Evolutionary conservation across 495 filamentous ascomycete species (phyloP).

Genomic region (Podospora comata): DNA sequence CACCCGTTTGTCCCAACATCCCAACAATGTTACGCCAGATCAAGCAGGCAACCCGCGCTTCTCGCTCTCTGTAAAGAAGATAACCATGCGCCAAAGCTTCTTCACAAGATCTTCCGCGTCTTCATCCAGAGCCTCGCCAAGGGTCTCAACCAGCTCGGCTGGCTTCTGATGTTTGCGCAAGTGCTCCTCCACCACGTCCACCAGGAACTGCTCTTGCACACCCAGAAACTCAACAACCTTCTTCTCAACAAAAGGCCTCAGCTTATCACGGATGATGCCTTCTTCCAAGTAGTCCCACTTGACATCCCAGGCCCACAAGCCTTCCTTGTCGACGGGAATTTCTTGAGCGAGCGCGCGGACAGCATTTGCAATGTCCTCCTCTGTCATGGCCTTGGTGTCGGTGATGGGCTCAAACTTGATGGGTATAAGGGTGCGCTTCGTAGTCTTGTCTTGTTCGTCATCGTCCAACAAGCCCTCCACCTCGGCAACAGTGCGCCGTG

Average conservation of each 20-base stretch:
- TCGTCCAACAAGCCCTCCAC: slow-evolving; percentile 93
- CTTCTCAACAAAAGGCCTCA: slow-evolving; percentile 94
- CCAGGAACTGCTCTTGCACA: slow-evolving; percentile 92
- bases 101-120: slow-evolving; percentile 91
- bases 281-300: slow-evolving; percentile 95
- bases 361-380: slow-evolving; percentile 79
- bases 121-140: slow-evolving; percentile 89
- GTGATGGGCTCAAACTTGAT: slow-evolving; percentile 83
- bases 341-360: slow-evolving; percentile 78
- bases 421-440: slow-evolving; percentile 79
- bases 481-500: slow-evolving; percentile 81
- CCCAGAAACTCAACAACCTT: slow-evolving; percentile 96
- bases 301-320: slow-evolving; percentile 87
- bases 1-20: background rate
- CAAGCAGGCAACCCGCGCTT: slow-evolving; percentile 79
- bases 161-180: slow-evolving; percentile 74
- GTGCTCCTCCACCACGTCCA: slow-evolving; percentile 88
- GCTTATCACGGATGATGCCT: slow-evolving; percentile 75
- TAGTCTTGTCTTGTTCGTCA: slow-evolving; percentile 73
- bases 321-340: slow-evolving; percentile 82
- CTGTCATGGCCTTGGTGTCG: slow-evolving; percentile 65
- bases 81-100: slow-evolving; percentile 97
- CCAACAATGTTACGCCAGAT: background rate
- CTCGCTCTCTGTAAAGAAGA: slow-evolving; percentile 96
- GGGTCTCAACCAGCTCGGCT: slow-evolving; percentile 74